Evolutionary conservation across 306 rosid genomes (phyloP).

Genomic region (Cotoneaster glaucophyllus): DNA sequence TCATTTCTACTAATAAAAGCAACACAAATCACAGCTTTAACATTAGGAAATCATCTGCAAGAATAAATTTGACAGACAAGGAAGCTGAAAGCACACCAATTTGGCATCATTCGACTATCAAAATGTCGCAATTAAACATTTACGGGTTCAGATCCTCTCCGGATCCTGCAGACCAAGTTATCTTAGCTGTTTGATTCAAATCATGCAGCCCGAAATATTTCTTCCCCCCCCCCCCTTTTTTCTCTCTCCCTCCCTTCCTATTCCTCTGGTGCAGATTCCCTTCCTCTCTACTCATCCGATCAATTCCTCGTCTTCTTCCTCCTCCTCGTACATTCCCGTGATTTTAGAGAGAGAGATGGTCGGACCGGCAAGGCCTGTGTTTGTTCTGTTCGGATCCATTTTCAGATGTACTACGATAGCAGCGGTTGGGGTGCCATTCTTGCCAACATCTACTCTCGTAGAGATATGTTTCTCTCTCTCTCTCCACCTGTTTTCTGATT

Average conservation of each 20-base stretch:
- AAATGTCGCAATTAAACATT: background rate
- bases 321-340: too few species aligned
- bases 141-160: too few species aligned
- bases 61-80: background rate
- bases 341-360: slow-evolving; percentile 40
- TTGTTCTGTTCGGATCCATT: slow-evolving; percentile 87
- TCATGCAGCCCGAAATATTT: too few species aligned
- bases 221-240: too few species aligned
- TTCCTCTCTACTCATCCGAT: too few species aligned
- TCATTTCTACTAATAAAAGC: background rate
- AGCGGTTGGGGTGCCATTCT: slow-evolving; percentile 90
- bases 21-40: background rate
- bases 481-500: background rate
- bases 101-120: background rate
- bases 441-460: slow-evolving; percentile 74
- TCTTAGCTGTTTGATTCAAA: too few species aligned
- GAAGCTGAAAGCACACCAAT: background rate
- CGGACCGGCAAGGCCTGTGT: slow-evolving; percentile 67
- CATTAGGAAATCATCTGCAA: background rate
- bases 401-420: slow-evolving; percentile 66
- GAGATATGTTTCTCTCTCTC: slow-evolving; percentile 28
- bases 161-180: too few species aligned
- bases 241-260: too few species aligned
- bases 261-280: too few species aligned
- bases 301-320: background rate